Conservation (phyloP, 2,329 filamentous ascomycete species). For the Trichophyton schoenleinii region DNA sequence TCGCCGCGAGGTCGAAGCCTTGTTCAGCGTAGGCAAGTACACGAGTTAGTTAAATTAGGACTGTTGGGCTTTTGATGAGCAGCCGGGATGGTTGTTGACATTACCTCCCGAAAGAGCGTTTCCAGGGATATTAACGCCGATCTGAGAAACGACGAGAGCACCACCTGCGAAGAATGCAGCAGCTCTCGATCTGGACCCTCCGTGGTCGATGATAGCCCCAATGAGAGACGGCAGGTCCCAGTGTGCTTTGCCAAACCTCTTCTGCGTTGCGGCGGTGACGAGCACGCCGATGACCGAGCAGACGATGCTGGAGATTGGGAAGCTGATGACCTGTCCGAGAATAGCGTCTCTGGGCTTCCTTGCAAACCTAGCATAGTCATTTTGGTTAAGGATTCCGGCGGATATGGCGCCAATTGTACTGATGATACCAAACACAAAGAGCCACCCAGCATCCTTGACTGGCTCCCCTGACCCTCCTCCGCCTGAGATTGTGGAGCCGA, state of each 20-base stretch:
- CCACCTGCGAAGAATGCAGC: conserved; percentile 37
- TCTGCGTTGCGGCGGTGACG: conserved; percentile 21
- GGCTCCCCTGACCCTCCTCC: neutral
- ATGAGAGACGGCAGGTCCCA: conserved; percentile 36
- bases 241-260: conserved; percentile 25
- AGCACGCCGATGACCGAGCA: conserved; percentile 22
- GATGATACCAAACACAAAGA: conserved; percentile 29
- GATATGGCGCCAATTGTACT: conserved; percentile 35
- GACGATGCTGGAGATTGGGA: conserved; percentile 14
- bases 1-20: conserved; percentile 44
- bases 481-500: conserved; percentile 5
- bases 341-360: conserved; percentile 30
- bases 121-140: conserved; percentile 30
- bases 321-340: conserved; percentile 30
- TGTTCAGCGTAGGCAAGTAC: neutral
- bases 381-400: conserved; percentile 36
- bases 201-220: conserved; percentile 26
- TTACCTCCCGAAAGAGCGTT: conserved; percentile 36
- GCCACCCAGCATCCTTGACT: conserved; percentile 22
- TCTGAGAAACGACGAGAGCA: conserved; percentile 34
- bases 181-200: conserved; percentile 28
- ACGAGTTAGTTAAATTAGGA: neutral
- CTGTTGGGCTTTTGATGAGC: neutral
- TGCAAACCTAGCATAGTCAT: conserved; percentile 35
- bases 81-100: neutral